Percentiles rank a stretch among this genome's conserved stretches.
These are phyloP conservation scores for Colletotrichum ledebouriae DNA, from an alignment of 2,329 filamentous ascomycete species.

Conservation along the genomic window DNA sequence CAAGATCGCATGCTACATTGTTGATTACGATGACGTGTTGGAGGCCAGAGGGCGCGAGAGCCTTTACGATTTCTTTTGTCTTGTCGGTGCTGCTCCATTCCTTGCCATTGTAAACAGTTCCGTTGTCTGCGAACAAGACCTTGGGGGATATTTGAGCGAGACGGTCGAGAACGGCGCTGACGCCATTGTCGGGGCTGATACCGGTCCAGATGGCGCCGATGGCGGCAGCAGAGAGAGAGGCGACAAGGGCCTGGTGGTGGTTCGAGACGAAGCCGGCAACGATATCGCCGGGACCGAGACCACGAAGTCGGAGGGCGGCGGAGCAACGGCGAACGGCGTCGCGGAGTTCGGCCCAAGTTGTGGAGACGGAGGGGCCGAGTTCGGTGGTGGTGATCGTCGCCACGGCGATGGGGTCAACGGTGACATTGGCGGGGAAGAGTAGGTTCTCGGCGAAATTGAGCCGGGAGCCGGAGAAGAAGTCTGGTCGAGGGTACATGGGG, in stretches of 20 bases:
- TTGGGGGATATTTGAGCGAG: slow-evolving; percentile 87
- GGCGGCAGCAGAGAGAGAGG: slow-evolving; percentile 86
- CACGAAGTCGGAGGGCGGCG: slow-evolving; percentile 75
- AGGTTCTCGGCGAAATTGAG: slow-evolving; percentile 98
- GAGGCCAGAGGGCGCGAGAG: slow-evolving; percentile 71
- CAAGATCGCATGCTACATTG: slow-evolving; percentile 66
- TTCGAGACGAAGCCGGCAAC: slow-evolving; percentile 88
- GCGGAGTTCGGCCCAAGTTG: slow-evolving; percentile 84
- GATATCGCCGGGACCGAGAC: slow-evolving; percentile 69
- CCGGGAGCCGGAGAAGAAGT: slow-evolving; percentile 83
- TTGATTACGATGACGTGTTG: slow-evolving; percentile 81
- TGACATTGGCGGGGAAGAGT: slow-evolving; percentile 77
- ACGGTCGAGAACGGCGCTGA: slow-evolving; percentile 90
- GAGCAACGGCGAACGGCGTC: slow-evolving; percentile 82
- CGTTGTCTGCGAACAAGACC: slow-evolving; percentile 89
- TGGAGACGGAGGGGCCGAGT: slow-evolving; percentile 66
- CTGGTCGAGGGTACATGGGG: slow-evolving; percentile 86
- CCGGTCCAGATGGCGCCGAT: slow-evolving; percentile 93
- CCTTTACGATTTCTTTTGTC: slow-evolving; percentile 79
- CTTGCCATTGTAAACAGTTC: slow-evolving; percentile 91
- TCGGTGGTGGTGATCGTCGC: slow-evolving; percentile 90
- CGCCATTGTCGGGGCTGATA: slow-evolving; percentile 92
- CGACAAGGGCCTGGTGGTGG: slow-evolving; percentile 86
- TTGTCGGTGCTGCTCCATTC: slow-evolving; percentile 85
- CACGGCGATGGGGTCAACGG: slow-evolving; percentile 68